Evolutionary conservation across 2,329 filamentous ascomycete species (phyloP).

Genomic region (Trichoderma sp.): DNA sequence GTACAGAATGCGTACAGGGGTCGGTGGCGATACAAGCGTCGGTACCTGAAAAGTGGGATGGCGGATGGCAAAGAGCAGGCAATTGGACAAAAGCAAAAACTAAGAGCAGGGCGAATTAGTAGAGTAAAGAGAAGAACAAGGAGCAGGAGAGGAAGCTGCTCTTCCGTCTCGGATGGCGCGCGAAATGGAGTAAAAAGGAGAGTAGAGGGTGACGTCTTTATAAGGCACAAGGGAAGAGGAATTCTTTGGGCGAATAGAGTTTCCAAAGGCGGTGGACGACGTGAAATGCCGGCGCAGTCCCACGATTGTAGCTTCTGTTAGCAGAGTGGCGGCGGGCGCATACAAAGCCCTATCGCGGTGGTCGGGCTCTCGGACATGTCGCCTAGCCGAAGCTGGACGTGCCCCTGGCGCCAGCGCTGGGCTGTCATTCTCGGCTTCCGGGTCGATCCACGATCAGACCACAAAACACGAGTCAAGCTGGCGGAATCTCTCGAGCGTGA

Average conservation of each 20-base stretch:
- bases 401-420: slow-evolving; percentile 9
- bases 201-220: slow-evolving; percentile 14
- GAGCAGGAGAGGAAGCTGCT: not conserved
- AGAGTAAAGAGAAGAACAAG: not conserved
- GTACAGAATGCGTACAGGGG: not conserved
- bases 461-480: slow-evolving; percentile 12
- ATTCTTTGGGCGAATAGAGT: not conserved
- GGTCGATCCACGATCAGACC: slow-evolving; percentile 20
- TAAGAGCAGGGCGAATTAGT: not conserved
- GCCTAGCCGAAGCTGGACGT: slow-evolving; percentile 6
- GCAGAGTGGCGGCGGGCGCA: not conserved
- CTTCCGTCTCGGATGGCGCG: not conserved
- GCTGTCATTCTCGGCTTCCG: not conserved
- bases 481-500: not conserved
- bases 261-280: slow-evolving; percentile 9
- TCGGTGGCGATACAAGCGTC: not conserved
- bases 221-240: not conserved
- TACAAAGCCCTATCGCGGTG: slow-evolving; percentile 8
- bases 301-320: not conserved
- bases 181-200: slow-evolving; percentile 8
- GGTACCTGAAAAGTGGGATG: slow-evolving; percentile 5
- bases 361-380: slow-evolving; percentile 15
- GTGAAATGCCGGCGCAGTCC: not conserved
- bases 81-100: not conserved
- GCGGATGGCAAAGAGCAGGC: not conserved